phyloP scores from a whole-genome alignment of 768 basidiomycete genomes.

The Aureoboletus auriporus region DNA sequence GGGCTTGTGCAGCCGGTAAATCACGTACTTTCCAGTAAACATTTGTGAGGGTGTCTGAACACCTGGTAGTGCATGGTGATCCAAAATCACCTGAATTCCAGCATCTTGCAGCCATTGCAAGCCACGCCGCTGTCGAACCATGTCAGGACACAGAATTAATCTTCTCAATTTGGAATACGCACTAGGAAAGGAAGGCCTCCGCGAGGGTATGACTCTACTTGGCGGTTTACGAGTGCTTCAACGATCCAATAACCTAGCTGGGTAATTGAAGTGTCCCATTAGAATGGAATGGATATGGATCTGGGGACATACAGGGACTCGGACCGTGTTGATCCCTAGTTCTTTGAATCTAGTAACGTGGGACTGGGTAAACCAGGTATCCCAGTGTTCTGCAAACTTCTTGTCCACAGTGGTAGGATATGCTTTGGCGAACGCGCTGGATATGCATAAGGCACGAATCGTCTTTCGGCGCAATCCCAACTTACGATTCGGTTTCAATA shows the following conservation, averaged over 20 bases:
- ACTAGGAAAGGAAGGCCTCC: conserved; percentile 69
- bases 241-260: conserved; percentile 84
- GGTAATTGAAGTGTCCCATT: not conserved
- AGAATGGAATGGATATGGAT: not conserved
- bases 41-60: conserved; percentile 56
- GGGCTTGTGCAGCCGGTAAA: not conserved
- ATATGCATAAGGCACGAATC: not conserved
- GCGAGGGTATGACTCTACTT: conserved; percentile 58
- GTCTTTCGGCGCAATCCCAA: not conserved
- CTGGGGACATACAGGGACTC: conserved; percentile 57
- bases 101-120: conserved; percentile 55
- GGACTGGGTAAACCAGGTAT: conserved; percentile 65
- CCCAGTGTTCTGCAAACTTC: conserved; percentile 63
- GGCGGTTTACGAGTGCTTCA: conserved; percentile 63
- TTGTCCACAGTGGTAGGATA: conserved; percentile 56
- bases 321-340: conserved; percentile 69
- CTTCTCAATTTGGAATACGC: conserved; percentile 12
- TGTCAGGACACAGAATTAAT: not conserved
- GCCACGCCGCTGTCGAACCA: conserved; percentile 52
- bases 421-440: conserved; percentile 56
- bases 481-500: conserved; percentile 64
- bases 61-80: conserved; percentile 70
- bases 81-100: conserved; percentile 63
- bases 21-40: conserved; percentile 63
- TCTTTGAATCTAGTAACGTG: conserved; percentile 53